phyloP scores from a whole-genome alignment of 208 protist genomes.

The Leishmania aethiopica region DNA sequence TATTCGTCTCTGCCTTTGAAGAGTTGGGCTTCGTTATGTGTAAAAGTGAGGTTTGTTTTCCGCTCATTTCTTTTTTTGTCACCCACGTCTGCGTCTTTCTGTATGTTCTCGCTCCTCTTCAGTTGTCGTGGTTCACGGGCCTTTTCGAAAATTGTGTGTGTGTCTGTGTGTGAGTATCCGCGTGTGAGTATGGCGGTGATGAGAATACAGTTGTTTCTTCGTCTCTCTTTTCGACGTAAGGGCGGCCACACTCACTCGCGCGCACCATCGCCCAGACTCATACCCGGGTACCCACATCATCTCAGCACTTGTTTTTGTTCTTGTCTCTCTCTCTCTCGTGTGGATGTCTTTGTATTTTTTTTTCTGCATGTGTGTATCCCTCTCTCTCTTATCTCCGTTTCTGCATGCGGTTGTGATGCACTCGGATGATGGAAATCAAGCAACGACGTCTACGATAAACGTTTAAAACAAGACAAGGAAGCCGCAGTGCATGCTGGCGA shows the following conservation, averaged over 20 bases:
- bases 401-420: neutral
- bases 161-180: neutral
- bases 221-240: neutral
- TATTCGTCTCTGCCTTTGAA: neutral
- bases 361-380: neutral
- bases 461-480: neutral
- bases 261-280: neutral
- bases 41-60: neutral
- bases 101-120: no score
- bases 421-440: neutral
- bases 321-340: constrained; percentile 10
- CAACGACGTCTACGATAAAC: neutral
- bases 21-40: neutral
- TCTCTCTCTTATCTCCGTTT: constrained; percentile 7
- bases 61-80: neutral
- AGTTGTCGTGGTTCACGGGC: neutral
- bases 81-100: neutral
- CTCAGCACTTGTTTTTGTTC: neutral
- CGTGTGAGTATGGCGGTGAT: neutral
- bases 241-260: neutral
- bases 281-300: neutral
- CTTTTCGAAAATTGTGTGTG: neutral
- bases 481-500: neutral
- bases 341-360: neutral
- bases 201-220: neutral